Percentiles rank a stretch among this genome's conserved stretches.
Conservation (phyloP, 2,329 filamentous ascomycete genomes). For the Xylariales sp. region DNA sequence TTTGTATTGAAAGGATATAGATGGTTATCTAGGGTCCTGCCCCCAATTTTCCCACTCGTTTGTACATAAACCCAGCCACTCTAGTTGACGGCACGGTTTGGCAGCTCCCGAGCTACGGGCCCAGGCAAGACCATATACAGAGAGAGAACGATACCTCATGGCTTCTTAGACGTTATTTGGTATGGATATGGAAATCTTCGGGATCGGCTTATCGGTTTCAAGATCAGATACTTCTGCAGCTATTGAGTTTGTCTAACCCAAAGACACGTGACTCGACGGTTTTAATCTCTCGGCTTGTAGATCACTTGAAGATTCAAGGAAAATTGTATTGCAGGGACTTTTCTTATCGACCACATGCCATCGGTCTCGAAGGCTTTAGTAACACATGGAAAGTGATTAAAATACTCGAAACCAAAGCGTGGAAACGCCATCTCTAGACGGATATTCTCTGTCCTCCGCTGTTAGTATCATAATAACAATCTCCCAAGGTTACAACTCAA, state of each 20-base stretch:
- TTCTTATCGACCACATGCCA: too few species aligned
- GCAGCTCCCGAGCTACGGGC: conserved; percentile 8
- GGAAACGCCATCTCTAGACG: background rate
- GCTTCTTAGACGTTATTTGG: conserved; percentile 4
- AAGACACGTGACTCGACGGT: too few species aligned
- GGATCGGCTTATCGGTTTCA: too few species aligned
- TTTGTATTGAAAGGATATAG: conserved; percentile 32
- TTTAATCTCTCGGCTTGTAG: too few species aligned
- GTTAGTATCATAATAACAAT: background rate
- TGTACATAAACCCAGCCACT: conserved; percentile 33
- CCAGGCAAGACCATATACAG: conserved; percentile 4
- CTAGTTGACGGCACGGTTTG: background rate
- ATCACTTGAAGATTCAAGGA: too few species aligned
- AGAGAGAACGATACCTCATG: conserved; percentile 1
- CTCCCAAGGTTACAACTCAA: background rate
- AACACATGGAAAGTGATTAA: too few species aligned
- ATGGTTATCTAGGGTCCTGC: conserved; percentile 9
- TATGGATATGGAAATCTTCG: conserved; percentile 1
- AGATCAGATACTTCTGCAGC: too few species aligned
- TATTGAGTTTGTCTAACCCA: too few species aligned
- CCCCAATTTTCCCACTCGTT: conserved; percentile 13
- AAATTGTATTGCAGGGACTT: too few species aligned
- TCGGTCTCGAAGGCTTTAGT: too few species aligned
- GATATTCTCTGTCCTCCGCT: background rate
- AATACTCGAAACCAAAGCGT: background rate